Conservation (phyloP, 345 rosid genomes). For the Cochlearia excelsa region DNA sequence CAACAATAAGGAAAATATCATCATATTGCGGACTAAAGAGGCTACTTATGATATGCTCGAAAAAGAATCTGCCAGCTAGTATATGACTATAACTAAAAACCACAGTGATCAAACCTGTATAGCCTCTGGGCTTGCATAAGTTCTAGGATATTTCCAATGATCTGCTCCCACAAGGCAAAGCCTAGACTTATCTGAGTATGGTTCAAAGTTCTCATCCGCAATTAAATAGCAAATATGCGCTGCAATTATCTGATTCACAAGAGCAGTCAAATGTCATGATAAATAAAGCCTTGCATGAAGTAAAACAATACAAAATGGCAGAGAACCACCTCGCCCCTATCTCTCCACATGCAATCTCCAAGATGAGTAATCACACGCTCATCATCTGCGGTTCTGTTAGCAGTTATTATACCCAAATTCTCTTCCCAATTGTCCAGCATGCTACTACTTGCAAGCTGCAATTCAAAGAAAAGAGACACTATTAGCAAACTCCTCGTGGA, state of each 20-base stretch:
- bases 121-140: slow-evolving; percentile 67
- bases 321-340: slow-evolving; percentile 77
- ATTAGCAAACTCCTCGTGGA: background rate
- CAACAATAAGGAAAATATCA: slow-evolving; percentile 34
- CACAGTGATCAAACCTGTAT: slow-evolving; percentile 51
- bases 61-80: slow-evolving; percentile 2
- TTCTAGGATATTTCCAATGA: slow-evolving; percentile 72
- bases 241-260: slow-evolving; percentile 49
- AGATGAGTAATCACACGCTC: slow-evolving; percentile 95
- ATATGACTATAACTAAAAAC: slow-evolving; percentile 12
- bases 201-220: slow-evolving; percentile 65
- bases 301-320: slow-evolving; percentile 19
- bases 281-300: slow-evolving; percentile 15
- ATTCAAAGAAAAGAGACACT: slow-evolving; percentile 23
- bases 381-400: slow-evolving; percentile 92
- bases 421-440: slow-evolving; percentile 99
- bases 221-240: slow-evolving; percentile 77
- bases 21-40: slow-evolving; percentile 6
- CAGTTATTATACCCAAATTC: slow-evolving; percentile 93
- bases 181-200: slow-evolving; percentile 67
- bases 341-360: slow-evolving; percentile 98
- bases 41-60: slow-evolving; percentile 11
- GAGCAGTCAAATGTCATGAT: slow-evolving; percentile 33
- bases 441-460: slow-evolving; percentile 61
- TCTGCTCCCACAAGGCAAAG: slow-evolving; percentile 78